A percentile compares a stretch with the other conserved stretches of the same genome.
Evolutionary conservation across 495 filamentous ascomycete genomes (phyloP).

Genomic region (Aspergillus heteromorphus): DNA sequence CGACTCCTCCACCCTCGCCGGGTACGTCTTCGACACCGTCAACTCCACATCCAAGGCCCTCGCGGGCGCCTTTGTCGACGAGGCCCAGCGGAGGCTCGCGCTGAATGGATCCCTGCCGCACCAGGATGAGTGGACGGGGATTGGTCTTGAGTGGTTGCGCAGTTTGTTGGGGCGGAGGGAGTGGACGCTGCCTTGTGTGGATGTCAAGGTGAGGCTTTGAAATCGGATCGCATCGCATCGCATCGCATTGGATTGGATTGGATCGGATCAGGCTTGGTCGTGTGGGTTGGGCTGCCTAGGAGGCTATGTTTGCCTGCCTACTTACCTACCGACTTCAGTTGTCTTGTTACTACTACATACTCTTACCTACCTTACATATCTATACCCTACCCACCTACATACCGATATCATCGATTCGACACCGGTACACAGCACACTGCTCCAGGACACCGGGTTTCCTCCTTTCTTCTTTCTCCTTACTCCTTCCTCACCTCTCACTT

Average conservation of each 20-base stretch:
- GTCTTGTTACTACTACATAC: no score
- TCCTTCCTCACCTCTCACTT: no score
- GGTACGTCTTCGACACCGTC: constrained; percentile 53
- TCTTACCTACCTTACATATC: no score
- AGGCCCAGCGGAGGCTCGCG: constrained; percentile 46
- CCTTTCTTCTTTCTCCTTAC: not conserved
- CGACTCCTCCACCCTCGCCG: constrained; percentile 32
- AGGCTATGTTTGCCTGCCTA: no score
- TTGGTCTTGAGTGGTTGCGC: constrained; percentile 78
- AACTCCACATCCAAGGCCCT: constrained; percentile 66
- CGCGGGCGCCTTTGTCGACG: constrained; percentile 60
- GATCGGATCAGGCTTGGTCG: no score
- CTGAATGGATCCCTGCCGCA: constrained; percentile 10
- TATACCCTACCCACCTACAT: no score
- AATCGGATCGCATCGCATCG: no score
- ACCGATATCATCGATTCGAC: no score
- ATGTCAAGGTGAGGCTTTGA: constrained; percentile 70
- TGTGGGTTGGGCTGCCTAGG: no score
- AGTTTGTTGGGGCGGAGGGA: constrained; percentile 69
- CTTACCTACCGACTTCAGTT: no score
- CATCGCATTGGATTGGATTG: no score
- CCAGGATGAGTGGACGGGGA: constrained; percentile 64
- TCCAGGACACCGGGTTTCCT: not conserved
- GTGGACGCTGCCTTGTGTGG: constrained; percentile 79
- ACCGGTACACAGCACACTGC: no score